Conservation (phyloP, 1,284 basidiomycete genomes). For the Ganoderma leucocontextum region DNA sequence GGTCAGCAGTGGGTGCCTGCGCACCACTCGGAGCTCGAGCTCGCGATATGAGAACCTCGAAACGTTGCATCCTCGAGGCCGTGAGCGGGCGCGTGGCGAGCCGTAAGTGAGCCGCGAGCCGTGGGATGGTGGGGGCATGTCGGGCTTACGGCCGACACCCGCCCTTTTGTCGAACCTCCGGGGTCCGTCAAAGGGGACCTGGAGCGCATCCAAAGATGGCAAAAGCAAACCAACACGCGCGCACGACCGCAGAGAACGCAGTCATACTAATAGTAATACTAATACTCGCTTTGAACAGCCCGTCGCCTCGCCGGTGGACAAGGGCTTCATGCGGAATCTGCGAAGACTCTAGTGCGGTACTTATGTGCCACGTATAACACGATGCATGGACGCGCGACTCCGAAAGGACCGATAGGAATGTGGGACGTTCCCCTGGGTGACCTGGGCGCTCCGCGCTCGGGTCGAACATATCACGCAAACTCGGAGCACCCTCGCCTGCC, state of each 20-base stretch:
- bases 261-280: no score
- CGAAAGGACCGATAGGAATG: neutral
- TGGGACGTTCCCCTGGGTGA: constrained; percentile 7
- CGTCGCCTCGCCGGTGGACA: neutral
- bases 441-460: neutral
- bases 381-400: neutral
- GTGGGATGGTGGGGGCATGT: neutral
- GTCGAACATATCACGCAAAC: neutral
- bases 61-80: constrained; percentile 11
- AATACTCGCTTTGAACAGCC: neutral
- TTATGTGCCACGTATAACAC: neutral
- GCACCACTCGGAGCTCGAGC: neutral
- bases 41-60: constrained; percentile 3
- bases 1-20: neutral
- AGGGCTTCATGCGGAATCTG: neutral
- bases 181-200: neutral
- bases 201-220: neutral
- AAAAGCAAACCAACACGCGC: neutral
- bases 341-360: neutral
- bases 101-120: neutral
- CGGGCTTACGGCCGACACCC: neutral
- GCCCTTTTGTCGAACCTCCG: neutral
- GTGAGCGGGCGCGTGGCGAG: neutral
- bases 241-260: neutral
- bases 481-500: neutral